A percentile compares a stretch with the other conserved stretches of the same genome.
Conservation (phyloP, 139 green algal genomes). For the Tetradesmus obliquus region DNA sequence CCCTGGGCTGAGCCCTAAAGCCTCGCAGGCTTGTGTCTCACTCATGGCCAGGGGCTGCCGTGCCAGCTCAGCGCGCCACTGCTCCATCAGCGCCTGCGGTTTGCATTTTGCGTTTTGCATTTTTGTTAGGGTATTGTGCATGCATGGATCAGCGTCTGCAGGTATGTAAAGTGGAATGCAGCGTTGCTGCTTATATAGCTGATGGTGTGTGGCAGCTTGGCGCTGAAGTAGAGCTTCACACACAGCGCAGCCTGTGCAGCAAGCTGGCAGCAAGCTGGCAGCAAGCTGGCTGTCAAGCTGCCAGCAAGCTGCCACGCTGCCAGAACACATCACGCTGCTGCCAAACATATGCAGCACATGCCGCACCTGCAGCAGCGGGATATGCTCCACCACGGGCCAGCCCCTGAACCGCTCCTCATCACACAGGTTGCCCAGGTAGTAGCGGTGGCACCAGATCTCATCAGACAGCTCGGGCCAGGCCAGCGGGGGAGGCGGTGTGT, state of each 20-base stretch:
- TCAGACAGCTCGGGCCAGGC: slow-evolving; percentile 88
- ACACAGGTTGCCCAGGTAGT: slow-evolving; percentile 95
- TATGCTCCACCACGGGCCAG: slow-evolving; percentile 89
- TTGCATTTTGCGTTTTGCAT: too few species aligned
- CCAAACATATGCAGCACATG: not conserved
- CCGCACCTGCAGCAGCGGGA: slow-evolving; percentile 86
- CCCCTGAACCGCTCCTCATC: slow-evolving; percentile 81
- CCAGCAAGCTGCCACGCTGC: too few species aligned
- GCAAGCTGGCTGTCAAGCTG: too few species aligned
- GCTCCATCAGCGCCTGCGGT: slow-evolving; percentile 82
- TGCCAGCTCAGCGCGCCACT: slow-evolving; percentile 87
- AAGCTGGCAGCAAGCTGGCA: too few species aligned
- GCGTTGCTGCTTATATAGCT: too few species aligned
- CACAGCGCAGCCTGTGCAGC: too few species aligned
- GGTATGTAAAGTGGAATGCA: too few species aligned
- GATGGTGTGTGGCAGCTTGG: too few species aligned
- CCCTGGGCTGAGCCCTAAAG: slow-evolving; percentile 71
- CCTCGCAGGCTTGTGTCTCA: slow-evolving; percentile 70
- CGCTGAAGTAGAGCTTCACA: too few species aligned
- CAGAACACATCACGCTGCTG: not conserved
- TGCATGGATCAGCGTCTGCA: too few species aligned
- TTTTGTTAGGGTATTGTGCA: too few species aligned
- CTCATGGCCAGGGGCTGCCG: slow-evolving; percentile 80
- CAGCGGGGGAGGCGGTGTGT: slow-evolving; percentile 90
- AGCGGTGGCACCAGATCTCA: slow-evolving; percentile 94